These are phyloP conservation scores for Claviceps humidiphila DNA, from an alignment of 2,329 filamentous ascomycete genomes.

Conservation along the genomic window DNA sequence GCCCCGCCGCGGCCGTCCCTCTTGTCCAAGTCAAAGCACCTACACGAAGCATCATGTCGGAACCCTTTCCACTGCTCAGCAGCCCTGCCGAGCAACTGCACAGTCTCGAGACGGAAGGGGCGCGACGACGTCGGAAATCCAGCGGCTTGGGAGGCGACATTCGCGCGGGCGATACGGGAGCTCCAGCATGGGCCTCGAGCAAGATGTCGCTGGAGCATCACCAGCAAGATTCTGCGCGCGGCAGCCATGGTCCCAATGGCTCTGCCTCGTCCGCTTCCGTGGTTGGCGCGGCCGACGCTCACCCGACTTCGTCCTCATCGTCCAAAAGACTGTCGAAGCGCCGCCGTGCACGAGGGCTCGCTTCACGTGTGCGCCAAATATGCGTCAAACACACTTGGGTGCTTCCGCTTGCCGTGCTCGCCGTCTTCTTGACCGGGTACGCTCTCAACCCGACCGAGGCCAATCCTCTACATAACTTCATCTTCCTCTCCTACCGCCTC, in stretches of 20 bases:
- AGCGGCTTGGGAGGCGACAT: constrained; percentile 40
- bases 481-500: constrained; percentile 82
- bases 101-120: constrained; percentile 22
- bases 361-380: constrained; percentile 36
- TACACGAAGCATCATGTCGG: constrained; percentile 24
- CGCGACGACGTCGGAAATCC: constrained; percentile 41
- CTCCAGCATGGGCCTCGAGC: constrained; percentile 40
- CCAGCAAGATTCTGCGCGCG: background rate
- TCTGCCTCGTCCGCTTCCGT: constrained; percentile 2
- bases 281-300: constrained; percentile 1
- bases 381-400: constrained; percentile 49
- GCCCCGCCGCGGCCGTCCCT: no score
- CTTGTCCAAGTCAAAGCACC: background rate
- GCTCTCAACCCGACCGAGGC: constrained; percentile 60
- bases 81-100: constrained; percentile 36
- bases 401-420: constrained; percentile 54
- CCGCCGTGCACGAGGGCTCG: constrained; percentile 38
- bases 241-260: constrained; percentile 10
- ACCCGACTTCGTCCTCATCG: constrained; percentile 1
- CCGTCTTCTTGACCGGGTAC: constrained; percentile 53
- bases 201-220: constrained; percentile 27
- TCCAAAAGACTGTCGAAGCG: constrained; percentile 37
- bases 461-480: constrained; percentile 67
- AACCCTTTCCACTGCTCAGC: constrained; percentile 44
- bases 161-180: constrained; percentile 41